A percentile compares a stretch with the other conserved stretches of the same genome.
Conservation (phyloP, 1,139 yeast species). For the Taiozyma sp. region DNA sequence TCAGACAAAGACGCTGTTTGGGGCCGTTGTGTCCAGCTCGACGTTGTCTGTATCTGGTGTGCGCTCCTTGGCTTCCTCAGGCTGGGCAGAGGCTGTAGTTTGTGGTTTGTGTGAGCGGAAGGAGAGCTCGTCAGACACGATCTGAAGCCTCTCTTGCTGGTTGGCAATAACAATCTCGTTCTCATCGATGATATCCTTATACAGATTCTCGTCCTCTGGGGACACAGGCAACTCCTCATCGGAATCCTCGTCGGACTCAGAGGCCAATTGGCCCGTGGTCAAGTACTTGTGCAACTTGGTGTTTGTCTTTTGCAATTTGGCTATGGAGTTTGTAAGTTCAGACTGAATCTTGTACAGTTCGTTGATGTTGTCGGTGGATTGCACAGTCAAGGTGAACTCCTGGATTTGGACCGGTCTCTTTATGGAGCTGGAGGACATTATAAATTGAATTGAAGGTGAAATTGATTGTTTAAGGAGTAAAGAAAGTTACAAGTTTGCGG, state of each 20-base stretch:
- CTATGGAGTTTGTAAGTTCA: constrained; percentile 11
- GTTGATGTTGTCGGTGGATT: constrained; percentile 16
- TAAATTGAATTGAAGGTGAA: not conserved
- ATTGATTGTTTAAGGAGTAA: not conserved
- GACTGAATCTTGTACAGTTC: constrained; percentile 13
- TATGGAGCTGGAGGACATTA: constrained; percentile 17
- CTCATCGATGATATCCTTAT: constrained; percentile 19
- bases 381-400: constrained; percentile 18
- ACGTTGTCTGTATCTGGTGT: constrained; percentile 18
- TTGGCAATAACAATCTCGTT: constrained; percentile 18
- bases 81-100: not conserved
- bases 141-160: constrained; percentile 18
- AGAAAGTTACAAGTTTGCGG: not conserved
- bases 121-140: constrained; percentile 18
- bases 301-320: constrained; percentile 18
- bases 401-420: constrained; percentile 22
- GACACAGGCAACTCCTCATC: constrained; percentile 16
- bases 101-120: constrained; percentile 1
- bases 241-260: constrained; percentile 8
- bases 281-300: constrained; percentile 15
- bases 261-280: constrained; percentile 13
- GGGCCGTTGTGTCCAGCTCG: constrained; percentile 16
- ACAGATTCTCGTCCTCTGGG: constrained; percentile 14
- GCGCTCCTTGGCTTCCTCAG: not conserved
- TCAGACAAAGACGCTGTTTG: constrained; percentile 18